Percentiles rank a stretch among this genome's conserved stretches.
Conservation (phyloP, 352 stramenopile genomes). For the Phytophthora parvispora region DNA sequence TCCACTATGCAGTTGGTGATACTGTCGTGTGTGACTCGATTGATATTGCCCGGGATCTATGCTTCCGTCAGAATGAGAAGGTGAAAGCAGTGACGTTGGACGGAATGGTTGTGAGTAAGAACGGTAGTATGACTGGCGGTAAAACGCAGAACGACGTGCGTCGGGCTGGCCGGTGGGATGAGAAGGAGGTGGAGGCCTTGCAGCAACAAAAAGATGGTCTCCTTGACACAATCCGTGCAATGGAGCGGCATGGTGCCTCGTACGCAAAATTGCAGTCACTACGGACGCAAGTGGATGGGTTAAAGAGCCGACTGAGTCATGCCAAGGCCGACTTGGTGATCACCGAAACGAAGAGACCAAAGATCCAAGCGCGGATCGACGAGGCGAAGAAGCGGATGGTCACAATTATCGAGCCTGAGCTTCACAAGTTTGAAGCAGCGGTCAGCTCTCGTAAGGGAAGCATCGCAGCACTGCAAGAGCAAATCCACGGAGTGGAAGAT, state of each 20-base stretch:
- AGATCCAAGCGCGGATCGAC: constrained; percentile 68
- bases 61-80: constrained; percentile 86
- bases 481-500: constrained; percentile 85
- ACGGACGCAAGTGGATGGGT: constrained; percentile 73
- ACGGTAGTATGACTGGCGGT: constrained; percentile 98
- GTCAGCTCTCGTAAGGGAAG: constrained; percentile 56
- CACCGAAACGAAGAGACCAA: constrained; percentile 78
- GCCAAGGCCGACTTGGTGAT: constrained; percentile 80
- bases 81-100: constrained; percentile 94
- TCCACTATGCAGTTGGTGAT: constrained; percentile 97
- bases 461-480: constrained; percentile 54
- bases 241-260: constrained; percentile 78
- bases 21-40: constrained; percentile 98
- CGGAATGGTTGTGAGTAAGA: constrained; percentile 98
- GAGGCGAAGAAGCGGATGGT: constrained; percentile 62
- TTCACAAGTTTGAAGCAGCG: constrained; percentile 66
- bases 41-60: constrained; percentile 91
- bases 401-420: constrained; percentile 69
- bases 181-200: constrained; percentile 92
- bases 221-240: constrained; percentile 65
- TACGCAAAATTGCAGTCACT: constrained; percentile 76
- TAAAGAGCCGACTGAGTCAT: constrained; percentile 79
- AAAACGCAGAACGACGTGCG: constrained; percentile 88
- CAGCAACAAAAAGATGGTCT: constrained; percentile 90
- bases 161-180: constrained; percentile 92